Conservation (phyloP, 768 basidiomycete species). For the Amanita rubescens region DNA sequence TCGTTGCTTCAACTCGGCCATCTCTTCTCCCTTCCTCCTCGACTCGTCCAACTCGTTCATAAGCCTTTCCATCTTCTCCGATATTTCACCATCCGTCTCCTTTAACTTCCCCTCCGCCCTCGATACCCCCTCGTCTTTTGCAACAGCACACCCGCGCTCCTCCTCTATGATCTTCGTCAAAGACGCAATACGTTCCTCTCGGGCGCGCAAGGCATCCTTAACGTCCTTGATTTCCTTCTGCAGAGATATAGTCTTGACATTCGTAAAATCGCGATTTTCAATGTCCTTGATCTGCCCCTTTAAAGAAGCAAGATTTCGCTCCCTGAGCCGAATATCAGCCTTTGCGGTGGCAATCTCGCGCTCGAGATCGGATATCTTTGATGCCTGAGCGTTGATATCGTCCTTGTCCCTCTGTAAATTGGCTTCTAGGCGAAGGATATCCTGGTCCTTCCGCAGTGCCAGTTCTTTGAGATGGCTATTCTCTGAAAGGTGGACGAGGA, state of each 20-base stretch:
- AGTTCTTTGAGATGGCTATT: slow-evolving; percentile 3
- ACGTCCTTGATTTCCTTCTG: slow-evolving; percentile 4
- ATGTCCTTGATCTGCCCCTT: not conserved
- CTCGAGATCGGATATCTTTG: not conserved
- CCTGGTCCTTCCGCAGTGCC: slow-evolving; percentile 1
- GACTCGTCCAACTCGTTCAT: not conserved
- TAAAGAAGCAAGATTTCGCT: not conserved
- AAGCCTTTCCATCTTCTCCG: not conserved
- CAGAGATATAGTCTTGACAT: slow-evolving; percentile 1
- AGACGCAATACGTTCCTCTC: slow-evolving; percentile 4
- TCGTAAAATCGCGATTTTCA: slow-evolving; percentile 1
- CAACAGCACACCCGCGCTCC: not conserved
- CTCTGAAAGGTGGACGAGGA: not conserved
- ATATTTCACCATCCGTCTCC: not conserved
- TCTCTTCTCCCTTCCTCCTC: not conserved
- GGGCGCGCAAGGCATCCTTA: slow-evolving; percentile 1
- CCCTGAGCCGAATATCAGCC: not conserved
- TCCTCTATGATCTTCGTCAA: slow-evolving; percentile 1
- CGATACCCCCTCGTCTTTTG: not conserved
- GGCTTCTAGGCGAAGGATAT: not conserved
- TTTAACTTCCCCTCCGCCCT: not conserved
- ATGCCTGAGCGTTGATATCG: not conserved
- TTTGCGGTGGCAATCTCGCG: slow-evolving; percentile 1
- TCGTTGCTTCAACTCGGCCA: not conserved
- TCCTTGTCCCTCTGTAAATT: not conserved